Conservation (phyloP, 768 basidiomycete genomes). For the Tricholoma bakamatsutake region DNA sequence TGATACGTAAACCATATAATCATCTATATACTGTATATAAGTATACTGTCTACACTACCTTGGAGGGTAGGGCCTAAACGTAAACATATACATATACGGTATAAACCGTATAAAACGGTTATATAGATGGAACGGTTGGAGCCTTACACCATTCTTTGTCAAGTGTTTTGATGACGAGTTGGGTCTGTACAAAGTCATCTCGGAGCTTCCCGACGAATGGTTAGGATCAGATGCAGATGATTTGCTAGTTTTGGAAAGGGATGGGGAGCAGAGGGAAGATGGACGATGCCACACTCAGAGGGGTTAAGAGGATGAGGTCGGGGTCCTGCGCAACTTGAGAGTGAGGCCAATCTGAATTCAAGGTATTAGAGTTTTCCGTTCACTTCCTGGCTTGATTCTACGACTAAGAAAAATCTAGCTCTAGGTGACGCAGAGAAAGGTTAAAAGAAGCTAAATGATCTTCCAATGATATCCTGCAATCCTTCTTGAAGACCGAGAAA, state of each 20-base stretch:
- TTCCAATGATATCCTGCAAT: constrained; percentile 58
- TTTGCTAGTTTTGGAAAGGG: not conserved
- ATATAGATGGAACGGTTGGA: too few relatives aligned
- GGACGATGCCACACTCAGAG: constrained; percentile 36
- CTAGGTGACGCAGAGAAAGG: not conserved
- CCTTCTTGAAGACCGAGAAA: constrained; percentile 63
- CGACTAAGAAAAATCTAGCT: too few relatives aligned
- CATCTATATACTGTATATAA: not conserved
- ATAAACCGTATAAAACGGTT: too few relatives aligned
- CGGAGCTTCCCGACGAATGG: not conserved
- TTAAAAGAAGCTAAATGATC: constrained; percentile 22
- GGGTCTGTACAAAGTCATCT: not conserved
- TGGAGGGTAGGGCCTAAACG: not conserved
- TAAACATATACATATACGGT: not conserved
- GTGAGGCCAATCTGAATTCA: too few relatives aligned
- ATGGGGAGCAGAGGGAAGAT: constrained; percentile 29
- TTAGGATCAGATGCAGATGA: not conserved
- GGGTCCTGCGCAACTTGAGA: too few relatives aligned
- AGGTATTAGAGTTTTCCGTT: too few relatives aligned
- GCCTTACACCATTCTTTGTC: too few relatives aligned
- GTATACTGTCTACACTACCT: not conserved
- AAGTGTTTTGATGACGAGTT: not conserved
- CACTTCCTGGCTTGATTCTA: too few relatives aligned
- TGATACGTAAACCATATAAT: not conserved
- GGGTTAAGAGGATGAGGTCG: constrained; percentile 30